These are phyloP conservation scores for Agastache rugosa DNA, from an alignment of 257 asterid species.

Conservation along the genomic window DNA sequence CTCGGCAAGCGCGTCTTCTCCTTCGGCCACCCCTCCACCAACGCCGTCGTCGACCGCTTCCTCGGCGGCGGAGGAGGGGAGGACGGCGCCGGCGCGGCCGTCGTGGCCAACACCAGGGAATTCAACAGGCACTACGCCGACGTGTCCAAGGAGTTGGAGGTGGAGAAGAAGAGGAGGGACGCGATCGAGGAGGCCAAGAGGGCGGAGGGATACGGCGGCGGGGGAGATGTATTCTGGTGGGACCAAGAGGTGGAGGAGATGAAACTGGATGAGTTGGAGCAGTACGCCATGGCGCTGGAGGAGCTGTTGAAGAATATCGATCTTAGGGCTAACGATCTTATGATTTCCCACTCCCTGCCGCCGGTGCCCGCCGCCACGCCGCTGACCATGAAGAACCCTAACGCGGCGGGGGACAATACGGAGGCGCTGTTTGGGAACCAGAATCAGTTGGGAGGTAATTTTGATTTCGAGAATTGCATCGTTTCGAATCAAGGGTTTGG, in stretches of 20 bases:
- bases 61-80: slow-evolving; percentile 18
- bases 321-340: slow-evolving; percentile 38
- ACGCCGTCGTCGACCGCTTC: slow-evolving; percentile 41
- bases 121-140: slow-evolving; percentile 45
- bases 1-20: slow-evolving; percentile 46
- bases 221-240: slow-evolving; percentile 46
- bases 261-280: slow-evolving; percentile 48
- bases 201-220: slow-evolving; percentile 33
- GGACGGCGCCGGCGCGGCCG: not conserved
- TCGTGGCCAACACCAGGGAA: slow-evolving; percentile 15
- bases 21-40: slow-evolving; percentile 45
- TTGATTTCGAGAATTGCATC: slow-evolving; percentile 34
- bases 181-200: slow-evolving; percentile 42
- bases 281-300: slow-evolving; percentile 48
- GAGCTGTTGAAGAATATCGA: slow-evolving; percentile 40
- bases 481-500: slow-evolving; percentile 39
- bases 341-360: slow-evolving; percentile 31
- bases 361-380: not conserved
- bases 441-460: not conserved
- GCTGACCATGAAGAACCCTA: not conserved
- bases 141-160: slow-evolving; percentile 37
- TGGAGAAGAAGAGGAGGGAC: slow-evolving; percentile 47
- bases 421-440: slow-evolving; percentile 30
- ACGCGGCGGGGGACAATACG: slow-evolving; percentile 26
- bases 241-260: slow-evolving; percentile 35